Percentiles rank a stretch among this genome's conserved stretches.
These are phyloP conservation scores for Apodospora peruviana DNA, from an alignment of 495 filamentous ascomycete species.

Conservation along the genomic window DNA sequence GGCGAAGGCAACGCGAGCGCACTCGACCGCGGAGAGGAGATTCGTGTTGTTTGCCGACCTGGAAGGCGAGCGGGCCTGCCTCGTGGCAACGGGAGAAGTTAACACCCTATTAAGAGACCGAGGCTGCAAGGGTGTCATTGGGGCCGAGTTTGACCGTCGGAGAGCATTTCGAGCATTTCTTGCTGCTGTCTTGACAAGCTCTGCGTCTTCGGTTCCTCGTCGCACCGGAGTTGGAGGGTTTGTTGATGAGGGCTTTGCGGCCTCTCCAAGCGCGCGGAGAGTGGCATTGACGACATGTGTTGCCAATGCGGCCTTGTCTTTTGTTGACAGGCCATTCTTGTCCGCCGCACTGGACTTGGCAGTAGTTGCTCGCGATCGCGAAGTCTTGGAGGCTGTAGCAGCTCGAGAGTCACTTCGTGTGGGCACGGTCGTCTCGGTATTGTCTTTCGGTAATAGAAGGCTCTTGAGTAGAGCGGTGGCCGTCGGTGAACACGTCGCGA, in stretches of 20 bases:
- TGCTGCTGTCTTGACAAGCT: constrained; percentile 27
- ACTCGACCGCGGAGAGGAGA: constrained; percentile 57
- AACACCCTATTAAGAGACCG: constrained; percentile 48
- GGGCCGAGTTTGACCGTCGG: constrained; percentile 41
- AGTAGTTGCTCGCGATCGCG: constrained; percentile 22
- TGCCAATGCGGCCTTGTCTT: constrained; percentile 65
- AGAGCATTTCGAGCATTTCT: constrained; percentile 32
- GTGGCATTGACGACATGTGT: constrained; percentile 77
- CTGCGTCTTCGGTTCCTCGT: constrained; percentile 23
- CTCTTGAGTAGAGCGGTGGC: constrained; percentile 45
- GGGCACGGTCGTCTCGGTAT: constrained; percentile 17
- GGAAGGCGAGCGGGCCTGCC: constrained; percentile 24
- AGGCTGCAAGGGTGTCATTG: constrained; percentile 46
- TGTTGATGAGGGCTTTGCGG: constrained; percentile 47
- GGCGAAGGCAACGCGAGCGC: constrained; percentile 67
- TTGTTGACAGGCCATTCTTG: constrained; percentile 40
- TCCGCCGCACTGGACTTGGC: constrained; percentile 11
- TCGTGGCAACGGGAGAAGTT: constrained; percentile 35
- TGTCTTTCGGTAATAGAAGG: constrained; percentile 37
- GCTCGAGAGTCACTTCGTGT: not conserved
- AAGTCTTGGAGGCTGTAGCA: constrained; percentile 23
- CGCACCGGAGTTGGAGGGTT: constrained; percentile 16
- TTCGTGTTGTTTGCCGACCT: constrained; percentile 23
- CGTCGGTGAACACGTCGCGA: constrained; percentile 47
- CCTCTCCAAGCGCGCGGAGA: constrained; percentile 68